Evolutionary conservation across 257 asterid genomes (phyloP).

Genomic region (Rehmannia glutinosa): DNA sequence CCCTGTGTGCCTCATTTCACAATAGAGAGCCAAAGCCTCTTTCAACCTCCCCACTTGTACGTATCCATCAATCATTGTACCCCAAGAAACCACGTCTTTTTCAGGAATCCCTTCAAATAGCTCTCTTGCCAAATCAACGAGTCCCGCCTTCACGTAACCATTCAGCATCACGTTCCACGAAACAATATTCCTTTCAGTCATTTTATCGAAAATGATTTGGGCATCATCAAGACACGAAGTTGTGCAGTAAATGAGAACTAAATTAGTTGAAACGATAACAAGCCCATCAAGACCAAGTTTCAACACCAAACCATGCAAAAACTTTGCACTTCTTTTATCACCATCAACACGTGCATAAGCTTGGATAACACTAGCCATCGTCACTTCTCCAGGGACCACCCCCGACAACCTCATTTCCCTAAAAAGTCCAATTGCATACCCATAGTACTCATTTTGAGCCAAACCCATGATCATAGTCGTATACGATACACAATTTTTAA

Average conservation of each 20-base stretch:
- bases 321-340: slow-evolving; percentile 28
- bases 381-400: slow-evolving; percentile 63
- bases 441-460: slow-evolving; percentile 44
- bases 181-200: slow-evolving; percentile 61
- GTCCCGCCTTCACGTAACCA: slow-evolving; percentile 72
- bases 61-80: slow-evolving; percentile 74
- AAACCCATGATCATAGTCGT: slow-evolving; percentile 84
- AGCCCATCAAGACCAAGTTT: slow-evolving; percentile 59
- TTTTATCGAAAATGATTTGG: slow-evolving; percentile 40
- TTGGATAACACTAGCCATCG: slow-evolving; percentile 70
- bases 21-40: slow-evolving; percentile 54
- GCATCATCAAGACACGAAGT: slow-evolving; percentile 46
- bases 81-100: slow-evolving; percentile 90
- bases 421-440: slow-evolving; percentile 48
- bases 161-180: slow-evolving; percentile 90
- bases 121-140: slow-evolving; percentile 44
- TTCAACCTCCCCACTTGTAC: slow-evolving; percentile 50
- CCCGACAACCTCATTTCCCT: slow-evolving; percentile 62
- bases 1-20: slow-evolving; percentile 57
- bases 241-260: slow-evolving; percentile 56
- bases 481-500: slow-evolving; percentile 54
- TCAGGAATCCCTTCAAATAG: slow-evolving; percentile 55
- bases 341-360: slow-evolving; percentile 48
- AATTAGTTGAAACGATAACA: slow-evolving; percentile 67
- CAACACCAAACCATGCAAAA: slow-evolving; percentile 66